Evolutionary conservation across 352 stramenopile genomes (phyloP).

Genomic region (Globisporangium acanthophoron): DNA sequence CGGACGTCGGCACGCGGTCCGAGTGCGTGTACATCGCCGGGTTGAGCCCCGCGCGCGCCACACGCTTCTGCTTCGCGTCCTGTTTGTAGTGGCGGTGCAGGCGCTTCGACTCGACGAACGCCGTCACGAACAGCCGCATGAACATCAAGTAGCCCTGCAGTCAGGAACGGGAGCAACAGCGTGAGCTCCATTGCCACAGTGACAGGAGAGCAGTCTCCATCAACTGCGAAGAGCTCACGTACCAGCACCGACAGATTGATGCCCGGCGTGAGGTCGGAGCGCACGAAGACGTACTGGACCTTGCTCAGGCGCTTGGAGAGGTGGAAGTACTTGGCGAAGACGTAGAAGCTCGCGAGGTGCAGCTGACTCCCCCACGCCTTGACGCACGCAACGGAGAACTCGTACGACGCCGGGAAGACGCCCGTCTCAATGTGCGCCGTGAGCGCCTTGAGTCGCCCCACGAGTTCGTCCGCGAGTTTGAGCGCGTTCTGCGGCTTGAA

Average conservation of each 20-base stretch:
- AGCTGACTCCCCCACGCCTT: slow-evolving; percentile 42
- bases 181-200: background rate
- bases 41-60: slow-evolving; percentile 12
- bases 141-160: slow-evolving; percentile 73
- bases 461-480: slow-evolving; percentile 34
- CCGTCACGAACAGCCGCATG: slow-evolving; percentile 47
- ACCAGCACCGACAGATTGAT: slow-evolving; percentile 73
- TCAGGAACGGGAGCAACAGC: background rate
- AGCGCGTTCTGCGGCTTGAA: slow-evolving; percentile 17
- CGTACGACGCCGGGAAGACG: slow-evolving; percentile 48
- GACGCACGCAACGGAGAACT: slow-evolving; percentile 43
- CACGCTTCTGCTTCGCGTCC: slow-evolving; percentile 41
- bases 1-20: slow-evolving; percentile 32
- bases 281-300: slow-evolving; percentile 78
- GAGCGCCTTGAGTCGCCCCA: slow-evolving; percentile 38
- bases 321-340: slow-evolving; percentile 65
- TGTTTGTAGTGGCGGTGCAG: slow-evolving; percentile 39
- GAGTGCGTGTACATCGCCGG: slow-evolving; percentile 22
- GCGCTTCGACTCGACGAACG: slow-evolving; percentile 45
- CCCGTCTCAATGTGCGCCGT: slow-evolving; percentile 33
- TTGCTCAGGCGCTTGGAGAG: slow-evolving; percentile 58
- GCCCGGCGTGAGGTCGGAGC: slow-evolving; percentile 44
- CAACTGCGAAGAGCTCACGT: slow-evolving; percentile 4
- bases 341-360: slow-evolving; percentile 74
- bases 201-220: background rate